Base-by-base conservation (phyloP, 176 grass and related monocot genomes). In the Oryza rufipogon region DNA sequence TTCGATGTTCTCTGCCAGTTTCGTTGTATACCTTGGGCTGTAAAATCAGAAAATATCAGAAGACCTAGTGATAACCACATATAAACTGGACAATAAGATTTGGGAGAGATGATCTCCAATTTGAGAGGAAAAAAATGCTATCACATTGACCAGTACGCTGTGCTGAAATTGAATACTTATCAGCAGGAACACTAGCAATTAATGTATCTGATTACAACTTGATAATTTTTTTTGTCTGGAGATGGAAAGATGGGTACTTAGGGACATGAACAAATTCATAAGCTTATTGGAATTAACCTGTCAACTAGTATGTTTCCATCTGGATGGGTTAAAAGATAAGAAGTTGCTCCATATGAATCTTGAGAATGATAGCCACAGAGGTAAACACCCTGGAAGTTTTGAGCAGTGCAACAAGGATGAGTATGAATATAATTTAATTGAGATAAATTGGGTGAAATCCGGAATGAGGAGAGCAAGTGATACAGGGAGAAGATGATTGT, bases 251-350 rank as follows among this genome's bases (percentile, higher is more conserved):
- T 6, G 13, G 15, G 51, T 19, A 15, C 15, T 54, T 54, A 54
- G 16, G 51, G 51, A 54, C 9, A 20, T 1, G 39, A 39, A 13
- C 20, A 61, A 32, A 34, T 65, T 34, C 20, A 54, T 20, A 4
- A 44, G 41, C 41, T 6, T 19, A 25, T 30, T n/a, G 28, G 0
- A 65, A 58, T 69, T 87, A 91, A 98, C 96, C 91, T 90, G 52
- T 98, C 89, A 79, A 95, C 82, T 68, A 98, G 41, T 92, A 98
- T 92, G 82, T 95, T 98, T 72, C 96, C 96, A 80, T 93, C 80
- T 48, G 89, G 89, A 58, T 98, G 96, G 75, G 67, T 74, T 68
- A 95, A 80, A 44, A 93, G 82, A 86, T 98, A 98, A 16, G 96
- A 89, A n/a, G 93, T 92, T 80, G 93, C 96, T 44, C 91, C 93